Percentiles rank a stretch among this genome's conserved stretches.
These are phyloP conservation scores for Golubevia sp. DNA, from an alignment of 1,284 basidiomycete genomes.

Conservation along the genomic window DNA sequence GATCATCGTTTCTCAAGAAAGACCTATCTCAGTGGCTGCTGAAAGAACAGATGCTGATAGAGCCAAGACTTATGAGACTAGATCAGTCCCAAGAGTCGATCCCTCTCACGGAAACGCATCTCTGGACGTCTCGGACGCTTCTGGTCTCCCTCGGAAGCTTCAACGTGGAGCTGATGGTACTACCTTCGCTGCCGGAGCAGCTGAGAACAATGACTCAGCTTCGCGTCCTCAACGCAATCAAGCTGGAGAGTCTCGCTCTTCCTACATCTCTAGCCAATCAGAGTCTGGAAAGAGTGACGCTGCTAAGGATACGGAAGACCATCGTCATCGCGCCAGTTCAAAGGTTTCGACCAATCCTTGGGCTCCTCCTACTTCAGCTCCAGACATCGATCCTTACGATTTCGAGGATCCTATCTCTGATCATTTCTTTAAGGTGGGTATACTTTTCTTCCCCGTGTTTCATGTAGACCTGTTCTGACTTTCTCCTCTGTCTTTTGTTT, in stretches of 20 bases:
- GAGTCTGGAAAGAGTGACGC: not conserved
- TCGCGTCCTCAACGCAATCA: not conserved
- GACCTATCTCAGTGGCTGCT: not conserved
- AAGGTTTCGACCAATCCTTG: constrained; percentile 30
- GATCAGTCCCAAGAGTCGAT: not conserved
- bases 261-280: not conserved
- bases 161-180: not conserved
- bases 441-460: not conserved
- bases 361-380: constrained; percentile 22
- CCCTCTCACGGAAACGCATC: not conserved
- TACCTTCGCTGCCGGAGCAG: not conserved
- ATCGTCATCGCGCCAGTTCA: not conserved
- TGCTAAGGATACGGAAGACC: not conserved
- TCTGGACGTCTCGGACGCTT: not conserved
- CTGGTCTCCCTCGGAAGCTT: not conserved
- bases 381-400: constrained; percentile 25
- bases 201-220: no score
- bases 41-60: not conserved
- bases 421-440: constrained; percentile 27
- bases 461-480: not conserved
- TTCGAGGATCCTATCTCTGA: constrained; percentile 45
- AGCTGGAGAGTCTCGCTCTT: not conserved
- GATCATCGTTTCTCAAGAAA: not conserved
- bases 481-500: not conserved
- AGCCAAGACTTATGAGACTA: no score